phyloP scores from a whole-genome alignment of 2,329 filamentous ascomycete species.

The Sporothrix phasma region DNA sequence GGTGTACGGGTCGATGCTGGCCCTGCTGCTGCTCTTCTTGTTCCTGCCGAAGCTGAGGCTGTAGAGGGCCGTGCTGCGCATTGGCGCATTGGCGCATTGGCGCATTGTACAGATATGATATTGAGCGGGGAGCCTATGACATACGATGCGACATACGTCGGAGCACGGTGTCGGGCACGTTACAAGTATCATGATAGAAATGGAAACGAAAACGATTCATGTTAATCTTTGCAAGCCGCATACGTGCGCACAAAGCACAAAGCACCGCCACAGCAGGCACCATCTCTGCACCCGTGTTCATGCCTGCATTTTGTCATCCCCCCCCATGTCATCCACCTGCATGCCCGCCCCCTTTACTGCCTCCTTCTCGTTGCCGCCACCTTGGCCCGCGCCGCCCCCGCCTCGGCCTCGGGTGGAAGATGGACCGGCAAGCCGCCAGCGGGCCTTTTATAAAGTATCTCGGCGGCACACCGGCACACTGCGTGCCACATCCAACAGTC shows the following conservation, averaged over 20 bases:
- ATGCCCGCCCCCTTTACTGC: too few relatives aligned
- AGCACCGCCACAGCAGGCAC: not conserved
- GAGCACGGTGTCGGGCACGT: not conserved
- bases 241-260: not conserved
- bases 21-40: slow-evolving; percentile 70
- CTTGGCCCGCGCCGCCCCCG: too few relatives aligned
- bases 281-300: too few relatives aligned
- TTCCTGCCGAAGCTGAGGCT: slow-evolving; percentile 70
- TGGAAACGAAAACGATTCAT: not conserved
- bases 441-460: slow-evolving; percentile 8
- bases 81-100: not conserved
- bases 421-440: slow-evolving; percentile 23
- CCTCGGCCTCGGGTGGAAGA: not conserved
- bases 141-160: not conserved
- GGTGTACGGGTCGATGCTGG: slow-evolving; percentile 74
- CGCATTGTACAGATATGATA: not conserved
- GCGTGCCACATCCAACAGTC: too few relatives aligned
- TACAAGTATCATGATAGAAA: not conserved
- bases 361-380: too few relatives aligned
- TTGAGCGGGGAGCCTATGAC: not conserved
- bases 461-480: not conserved
- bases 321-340: too few relatives aligned
- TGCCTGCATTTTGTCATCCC: not conserved
- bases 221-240: not conserved
- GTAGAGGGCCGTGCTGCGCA: not conserved